These are phyloP conservation scores for Verticillium nonalfalfae DNA, from an alignment of 2,329 filamentous ascomycete genomes.

Conservation along the genomic window DNA sequence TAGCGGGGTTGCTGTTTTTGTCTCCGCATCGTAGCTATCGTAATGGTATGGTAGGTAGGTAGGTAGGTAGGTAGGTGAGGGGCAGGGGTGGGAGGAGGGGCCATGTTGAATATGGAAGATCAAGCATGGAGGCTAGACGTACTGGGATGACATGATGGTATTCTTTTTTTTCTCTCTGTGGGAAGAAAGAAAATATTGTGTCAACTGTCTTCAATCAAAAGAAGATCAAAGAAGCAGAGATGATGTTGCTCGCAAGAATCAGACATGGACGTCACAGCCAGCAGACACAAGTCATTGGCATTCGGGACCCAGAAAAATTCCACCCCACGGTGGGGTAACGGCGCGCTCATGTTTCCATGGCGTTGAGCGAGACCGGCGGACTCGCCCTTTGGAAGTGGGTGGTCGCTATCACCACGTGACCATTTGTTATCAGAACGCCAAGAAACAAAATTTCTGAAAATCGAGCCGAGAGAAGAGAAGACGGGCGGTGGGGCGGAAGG, in stretches of 20 bases:
- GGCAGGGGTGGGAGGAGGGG: not conserved
- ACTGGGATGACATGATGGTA: conserved; percentile 8
- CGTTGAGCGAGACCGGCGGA: too few species aligned
- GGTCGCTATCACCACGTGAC: conserved; percentile 5
- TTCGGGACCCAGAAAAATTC: not conserved
- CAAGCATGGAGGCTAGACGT: not conserved
- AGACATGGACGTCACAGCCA: not conserved
- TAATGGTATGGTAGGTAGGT: too few species aligned
- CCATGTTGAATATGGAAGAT: too few species aligned
- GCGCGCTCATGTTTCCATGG: not conserved
- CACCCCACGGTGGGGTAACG: conserved; percentile 5
- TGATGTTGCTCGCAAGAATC: not conserved
- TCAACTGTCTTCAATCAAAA: not conserved
- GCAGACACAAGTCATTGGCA: not conserved
- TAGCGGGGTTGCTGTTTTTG: not conserved
- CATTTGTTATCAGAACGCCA: conserved; percentile 3
- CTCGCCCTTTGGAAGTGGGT: too few species aligned
- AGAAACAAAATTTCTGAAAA: conserved; percentile 5
- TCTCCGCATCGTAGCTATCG: not conserved
- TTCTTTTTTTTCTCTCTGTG: not conserved
- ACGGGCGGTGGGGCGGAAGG: not conserved
- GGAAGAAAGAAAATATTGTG: not conserved
- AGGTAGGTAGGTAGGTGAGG: not conserved
- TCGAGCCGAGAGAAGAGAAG: not conserved
- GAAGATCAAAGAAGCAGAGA: not conserved